Evolutionary conservation across 768 basidiomycete species (phyloP).

Genomic region (Tephrocybe rancida): DNA sequence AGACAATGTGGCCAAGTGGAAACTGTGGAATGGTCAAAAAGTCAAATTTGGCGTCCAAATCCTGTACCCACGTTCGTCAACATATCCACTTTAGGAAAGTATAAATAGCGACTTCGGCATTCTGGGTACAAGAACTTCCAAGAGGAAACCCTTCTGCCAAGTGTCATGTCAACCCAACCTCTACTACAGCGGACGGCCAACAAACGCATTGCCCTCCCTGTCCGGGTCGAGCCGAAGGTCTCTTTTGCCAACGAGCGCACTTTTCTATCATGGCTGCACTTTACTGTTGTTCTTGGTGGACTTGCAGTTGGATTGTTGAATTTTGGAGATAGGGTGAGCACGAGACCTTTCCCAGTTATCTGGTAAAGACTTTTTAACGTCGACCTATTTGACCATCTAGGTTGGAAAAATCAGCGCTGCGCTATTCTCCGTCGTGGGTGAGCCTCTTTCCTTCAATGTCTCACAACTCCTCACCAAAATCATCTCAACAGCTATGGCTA

Average conservation of each 20-base stretch:
- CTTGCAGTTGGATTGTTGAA: constrained; percentile 95
- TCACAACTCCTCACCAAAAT: background rate
- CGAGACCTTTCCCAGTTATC: constrained; percentile 1
- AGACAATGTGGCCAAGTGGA: too few relatives aligned
- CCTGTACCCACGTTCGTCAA: constrained; percentile 9
- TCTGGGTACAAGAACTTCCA: background rate
- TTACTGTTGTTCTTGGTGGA: constrained; percentile 96
- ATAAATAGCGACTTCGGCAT: background rate
- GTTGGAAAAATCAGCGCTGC: constrained; percentile 95
- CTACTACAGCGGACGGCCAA: constrained; percentile 92
- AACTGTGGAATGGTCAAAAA: too few relatives aligned
- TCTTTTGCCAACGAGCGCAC: constrained; percentile 95
- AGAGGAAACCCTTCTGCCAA: constrained; percentile 4
- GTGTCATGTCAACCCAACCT: constrained; percentile 93
- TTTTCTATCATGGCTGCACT: constrained; percentile 98
- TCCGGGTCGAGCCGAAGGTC: constrained; percentile 93
- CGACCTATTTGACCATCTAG: constrained; percentile 39
- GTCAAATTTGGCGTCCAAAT: too few relatives aligned
- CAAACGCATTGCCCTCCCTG: constrained; percentile 96
- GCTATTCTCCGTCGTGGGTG: constrained; percentile 94
- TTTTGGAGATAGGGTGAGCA: constrained; percentile 90
- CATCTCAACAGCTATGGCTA: constrained; percentile 79
- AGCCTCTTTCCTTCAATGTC: constrained; percentile 8
- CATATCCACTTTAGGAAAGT: constrained; percentile 3
- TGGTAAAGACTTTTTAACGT: background rate